Evolutionary conservation across 495 filamentous ascomycete genomes (phyloP).

Genomic region (Cairneyella variabilis): DNA sequence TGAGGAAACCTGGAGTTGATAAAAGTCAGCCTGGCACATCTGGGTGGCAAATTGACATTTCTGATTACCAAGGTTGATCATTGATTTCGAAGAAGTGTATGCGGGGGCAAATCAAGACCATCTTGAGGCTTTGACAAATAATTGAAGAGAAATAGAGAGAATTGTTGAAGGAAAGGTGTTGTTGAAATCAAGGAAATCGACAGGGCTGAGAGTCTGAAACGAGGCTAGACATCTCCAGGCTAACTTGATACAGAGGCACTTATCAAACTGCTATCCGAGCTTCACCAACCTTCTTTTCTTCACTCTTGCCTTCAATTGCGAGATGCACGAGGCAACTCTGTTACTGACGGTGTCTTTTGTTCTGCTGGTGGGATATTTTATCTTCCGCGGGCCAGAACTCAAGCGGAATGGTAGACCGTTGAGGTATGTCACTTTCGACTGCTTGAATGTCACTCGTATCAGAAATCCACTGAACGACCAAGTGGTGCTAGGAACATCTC

Average conservation of each 20-base stretch:
- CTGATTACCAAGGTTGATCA: constrained; percentile 46
- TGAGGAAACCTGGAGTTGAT: constrained; percentile 43
- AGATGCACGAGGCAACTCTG: constrained; percentile 15
- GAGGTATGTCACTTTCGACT: constrained; percentile 24
- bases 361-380: constrained; percentile 19
- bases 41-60: constrained; percentile 1
- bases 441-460: background rate
- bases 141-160: constrained; percentile 5
- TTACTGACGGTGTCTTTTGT: constrained; percentile 2
- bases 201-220: constrained; percentile 12
- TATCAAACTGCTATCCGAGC: background rate
- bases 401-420: constrained; percentile 31
- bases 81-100: constrained; percentile 55
- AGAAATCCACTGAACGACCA: no score
- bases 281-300: background rate
- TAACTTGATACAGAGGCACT: background rate
- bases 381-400: constrained; percentile 28
- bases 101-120: constrained; percentile 46
- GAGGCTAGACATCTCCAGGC: constrained; percentile 4
- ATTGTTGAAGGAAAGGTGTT: background rate
- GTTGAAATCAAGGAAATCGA: background rate
- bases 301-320: background rate
- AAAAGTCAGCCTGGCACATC: background rate
- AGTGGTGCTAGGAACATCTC: background rate
- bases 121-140: constrained; percentile 20